These are phyloP conservation scores for Kazachstania bromeliacearum DNA, from an alignment of 805 yeast species.

Conservation along the genomic window DNA sequence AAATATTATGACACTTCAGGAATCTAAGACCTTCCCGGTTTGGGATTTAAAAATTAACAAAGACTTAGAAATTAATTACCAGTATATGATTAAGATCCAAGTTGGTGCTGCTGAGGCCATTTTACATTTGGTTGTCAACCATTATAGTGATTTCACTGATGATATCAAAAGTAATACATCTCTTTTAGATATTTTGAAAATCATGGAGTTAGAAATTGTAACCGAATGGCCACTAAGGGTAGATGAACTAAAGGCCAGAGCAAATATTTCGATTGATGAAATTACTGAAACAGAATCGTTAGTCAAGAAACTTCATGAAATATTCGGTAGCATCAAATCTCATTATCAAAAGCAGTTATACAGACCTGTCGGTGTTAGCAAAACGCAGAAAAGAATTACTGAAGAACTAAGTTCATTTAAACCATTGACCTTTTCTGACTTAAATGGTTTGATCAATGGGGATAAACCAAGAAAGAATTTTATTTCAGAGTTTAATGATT, in stretches of 20 bases:
- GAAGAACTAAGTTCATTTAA: conserved; percentile 13
- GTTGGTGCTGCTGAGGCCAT: conserved; percentile 73
- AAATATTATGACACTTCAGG: conserved; percentile 1
- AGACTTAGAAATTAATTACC: conserved; percentile 49
- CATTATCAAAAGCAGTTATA: conserved; percentile 61
- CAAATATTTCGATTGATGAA: conserved; percentile 7
- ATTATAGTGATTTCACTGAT: conserved; percentile 66
- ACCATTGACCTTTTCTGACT: conserved; percentile 12
- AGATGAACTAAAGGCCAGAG: conserved; percentile 26
- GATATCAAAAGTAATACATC: conserved; percentile 50
- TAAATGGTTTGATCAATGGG: conserved; percentile 8
- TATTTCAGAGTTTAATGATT: conserved; percentile 13
- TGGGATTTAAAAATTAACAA: conserved; percentile 41
- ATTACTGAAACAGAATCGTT: conserved; percentile 22
- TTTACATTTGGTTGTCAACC: conserved; percentile 58
- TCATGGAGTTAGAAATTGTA: conserved; percentile 56
- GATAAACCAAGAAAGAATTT: conserved; percentile 23
- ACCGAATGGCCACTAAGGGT: conserved; percentile 40
- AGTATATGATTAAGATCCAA: conserved; percentile 66
- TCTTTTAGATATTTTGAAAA: conserved; percentile 54
- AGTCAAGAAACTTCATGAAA: conserved; percentile 27
- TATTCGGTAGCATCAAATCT: conserved; percentile 60
- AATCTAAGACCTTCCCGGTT: conserved; percentile 37
- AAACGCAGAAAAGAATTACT: conserved; percentile 16
- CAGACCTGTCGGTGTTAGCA: conserved; percentile 39